A percentile compares a stretch with the other conserved stretches of the same genome.
phyloP scores from a whole-genome alignment of 352 stramenopile species.

The Pythium scleroteichum region DNA sequence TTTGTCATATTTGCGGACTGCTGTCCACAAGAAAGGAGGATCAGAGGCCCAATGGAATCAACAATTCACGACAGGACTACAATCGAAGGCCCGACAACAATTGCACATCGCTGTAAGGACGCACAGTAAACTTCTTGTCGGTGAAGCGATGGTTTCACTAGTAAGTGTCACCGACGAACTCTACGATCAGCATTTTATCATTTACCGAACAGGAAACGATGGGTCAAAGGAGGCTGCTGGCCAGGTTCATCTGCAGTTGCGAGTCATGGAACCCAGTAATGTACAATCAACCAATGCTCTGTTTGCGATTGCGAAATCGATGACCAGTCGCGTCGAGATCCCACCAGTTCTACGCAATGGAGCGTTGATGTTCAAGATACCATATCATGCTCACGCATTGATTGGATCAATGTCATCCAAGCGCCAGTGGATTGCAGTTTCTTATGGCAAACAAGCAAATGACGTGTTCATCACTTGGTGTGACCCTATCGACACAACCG shows the following conservation, averaged over 20 bases:
- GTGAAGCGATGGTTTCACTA: slow-evolving; percentile 52
- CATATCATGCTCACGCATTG: slow-evolving; percentile 61
- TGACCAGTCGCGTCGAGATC: slow-evolving; percentile 17
- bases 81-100: slow-evolving; percentile 51
- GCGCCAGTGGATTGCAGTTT: slow-evolving; percentile 71
- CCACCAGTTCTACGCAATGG: slow-evolving; percentile 53
- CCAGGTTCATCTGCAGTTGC: slow-evolving; percentile 69
- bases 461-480: slow-evolving; percentile 66
- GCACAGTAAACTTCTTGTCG: slow-evolving; percentile 64
- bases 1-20: slow-evolving; percentile 48
- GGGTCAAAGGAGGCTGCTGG: slow-evolving; percentile 31
- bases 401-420: slow-evolving; percentile 31
- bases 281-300: background rate
- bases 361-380: slow-evolving; percentile 76
- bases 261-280: slow-evolving; percentile 46
- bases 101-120: slow-evolving; percentile 64
- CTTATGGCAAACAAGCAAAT: slow-evolving; percentile 11
- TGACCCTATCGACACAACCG: slow-evolving; percentile 50
- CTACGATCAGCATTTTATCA: slow-evolving; percentile 67
- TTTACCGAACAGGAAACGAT: slow-evolving; percentile 36
- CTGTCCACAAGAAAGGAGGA: slow-evolving; percentile 77
- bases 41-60: slow-evolving; percentile 86
- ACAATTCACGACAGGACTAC: slow-evolving; percentile 60
- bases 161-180: slow-evolving; percentile 42
- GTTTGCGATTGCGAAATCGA: background rate